These are phyloP conservation scores for Grigorovia jiainica DNA, from an alignment of 805 yeast genomes.

Conservation along the genomic window DNA sequence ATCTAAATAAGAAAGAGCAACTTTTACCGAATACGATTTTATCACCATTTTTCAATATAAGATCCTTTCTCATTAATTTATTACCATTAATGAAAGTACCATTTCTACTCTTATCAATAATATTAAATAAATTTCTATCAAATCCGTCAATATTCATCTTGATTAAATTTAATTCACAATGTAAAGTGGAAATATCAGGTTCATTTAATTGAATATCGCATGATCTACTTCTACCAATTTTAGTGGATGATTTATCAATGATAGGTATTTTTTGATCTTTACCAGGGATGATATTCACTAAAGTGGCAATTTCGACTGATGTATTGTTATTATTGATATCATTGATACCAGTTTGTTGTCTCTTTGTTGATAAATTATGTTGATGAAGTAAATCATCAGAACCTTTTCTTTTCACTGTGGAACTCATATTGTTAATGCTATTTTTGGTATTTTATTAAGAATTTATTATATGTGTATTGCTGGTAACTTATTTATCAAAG, in stretches of 20 bases:
- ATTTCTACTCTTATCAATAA: conserved; percentile 50
- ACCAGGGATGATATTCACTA: conserved; percentile 27
- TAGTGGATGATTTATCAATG: conserved; percentile 25
- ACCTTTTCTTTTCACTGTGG: conserved; percentile 8
- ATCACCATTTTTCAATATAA: conserved; percentile 54
- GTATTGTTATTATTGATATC: neutral
- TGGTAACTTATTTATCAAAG: no score
- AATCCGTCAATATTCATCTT: conserved; percentile 29
- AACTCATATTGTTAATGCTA: conserved; percentile 1
- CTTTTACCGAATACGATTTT: conserved; percentile 48
- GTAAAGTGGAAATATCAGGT: conserved; percentile 55
- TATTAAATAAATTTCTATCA: conserved; percentile 32
- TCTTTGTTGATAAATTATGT: conserved; percentile 5
- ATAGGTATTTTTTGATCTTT: conserved; percentile 26
- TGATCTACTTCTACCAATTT: conserved; percentile 48
- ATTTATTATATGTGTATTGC: no score
- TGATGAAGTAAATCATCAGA: conserved; percentile 8
- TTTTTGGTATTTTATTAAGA: no score
- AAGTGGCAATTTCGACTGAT: conserved; percentile 9
- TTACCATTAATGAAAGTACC: conserved; percentile 61
- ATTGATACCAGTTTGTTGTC: conserved; percentile 10
- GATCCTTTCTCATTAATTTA: conserved; percentile 37
- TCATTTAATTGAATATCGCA: conserved; percentile 50
- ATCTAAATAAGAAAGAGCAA: conserved; percentile 42
- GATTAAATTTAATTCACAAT: conserved; percentile 44